Percentiles rank a stretch among this genome's conserved stretches.
These are phyloP conservation scores for Forsythia suspensa DNA, from an alignment of 257 asterid genomes.

Conservation along the genomic window DNA sequence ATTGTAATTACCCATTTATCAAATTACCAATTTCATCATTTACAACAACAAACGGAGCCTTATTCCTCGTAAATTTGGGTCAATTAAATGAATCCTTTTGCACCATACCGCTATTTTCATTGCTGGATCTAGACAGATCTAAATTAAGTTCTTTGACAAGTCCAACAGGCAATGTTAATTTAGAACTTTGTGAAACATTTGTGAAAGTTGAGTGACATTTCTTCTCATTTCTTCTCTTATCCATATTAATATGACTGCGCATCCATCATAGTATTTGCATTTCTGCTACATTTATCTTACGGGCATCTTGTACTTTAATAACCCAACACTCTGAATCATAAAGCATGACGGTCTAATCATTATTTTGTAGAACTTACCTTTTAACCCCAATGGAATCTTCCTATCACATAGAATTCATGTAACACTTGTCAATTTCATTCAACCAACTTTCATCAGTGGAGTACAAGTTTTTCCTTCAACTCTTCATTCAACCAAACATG, in stretches of 20 bases:
- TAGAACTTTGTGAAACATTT: no score
- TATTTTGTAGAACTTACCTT: not conserved
- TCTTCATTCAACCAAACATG: not conserved
- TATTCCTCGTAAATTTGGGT: not conserved
- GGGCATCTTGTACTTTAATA: not conserved
- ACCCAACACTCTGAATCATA: no score
- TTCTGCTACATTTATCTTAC: not conserved
- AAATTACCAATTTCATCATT: not conserved
- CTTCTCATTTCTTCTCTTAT: not conserved
- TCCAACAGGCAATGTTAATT: not conserved
- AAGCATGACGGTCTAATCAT: not conserved
- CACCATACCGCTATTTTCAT: not conserved
- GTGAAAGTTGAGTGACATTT: not conserved
- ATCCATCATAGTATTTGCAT: not conserved
- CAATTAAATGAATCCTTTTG: not conserved
- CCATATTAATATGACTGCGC: not conserved
- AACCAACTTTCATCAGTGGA: not conserved
- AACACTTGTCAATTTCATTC: not conserved
- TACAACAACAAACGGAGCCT: not conserved
- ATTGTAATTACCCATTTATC: not conserved
- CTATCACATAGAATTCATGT: not conserved
- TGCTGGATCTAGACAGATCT: not conserved
- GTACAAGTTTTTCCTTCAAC: not conserved
- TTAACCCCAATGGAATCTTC: not conserved
- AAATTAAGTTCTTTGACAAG: not conserved